Conservation (phyloP, 2,329 filamentous ascomycete genomes). For the Colletotrichum sp. region DNA sequence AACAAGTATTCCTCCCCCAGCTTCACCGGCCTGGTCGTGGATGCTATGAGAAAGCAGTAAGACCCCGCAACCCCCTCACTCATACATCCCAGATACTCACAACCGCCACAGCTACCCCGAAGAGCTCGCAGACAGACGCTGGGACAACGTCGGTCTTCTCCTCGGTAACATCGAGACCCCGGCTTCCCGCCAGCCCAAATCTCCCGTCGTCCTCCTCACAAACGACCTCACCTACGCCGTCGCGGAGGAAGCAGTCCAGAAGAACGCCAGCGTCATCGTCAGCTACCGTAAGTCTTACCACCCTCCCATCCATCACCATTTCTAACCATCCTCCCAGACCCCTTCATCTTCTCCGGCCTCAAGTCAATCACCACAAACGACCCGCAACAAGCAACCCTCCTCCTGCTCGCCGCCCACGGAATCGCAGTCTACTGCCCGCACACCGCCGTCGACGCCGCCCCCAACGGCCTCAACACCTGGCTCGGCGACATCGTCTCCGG, state of each 20-base stretch:
- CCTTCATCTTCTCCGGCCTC: conserved; percentile 92
- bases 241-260: conserved; percentile 84
- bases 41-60: conserved; percentile 80
- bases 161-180: conserved; percentile 44
- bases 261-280: conserved; percentile 78
- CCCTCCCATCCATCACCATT: background rate
- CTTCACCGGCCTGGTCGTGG: conserved; percentile 68
- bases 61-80: conserved; percentile 32
- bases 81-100: background rate
- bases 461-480: conserved; percentile 90
- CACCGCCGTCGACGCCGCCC: conserved; percentile 89
- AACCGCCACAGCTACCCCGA: conserved; percentile 75
- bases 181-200: conserved; percentile 29
- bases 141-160: conserved; percentile 95
- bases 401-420: conserved; percentile 81
- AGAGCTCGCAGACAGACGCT: conserved; percentile 83
- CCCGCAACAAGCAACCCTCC: conserved; percentile 83
- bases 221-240: conserved; percentile 91
- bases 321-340: conserved; percentile 61
- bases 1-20: conserved; percentile 23
- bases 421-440: conserved; percentile 97
- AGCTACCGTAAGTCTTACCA: conserved; percentile 72
- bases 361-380: conserved; percentile 87
- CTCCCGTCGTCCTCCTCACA: conserved; percentile 60
- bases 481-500: conserved; percentile 83